Conservation (phyloP, 1,139 yeast species). For the Kodamaea alishanica region DNA sequence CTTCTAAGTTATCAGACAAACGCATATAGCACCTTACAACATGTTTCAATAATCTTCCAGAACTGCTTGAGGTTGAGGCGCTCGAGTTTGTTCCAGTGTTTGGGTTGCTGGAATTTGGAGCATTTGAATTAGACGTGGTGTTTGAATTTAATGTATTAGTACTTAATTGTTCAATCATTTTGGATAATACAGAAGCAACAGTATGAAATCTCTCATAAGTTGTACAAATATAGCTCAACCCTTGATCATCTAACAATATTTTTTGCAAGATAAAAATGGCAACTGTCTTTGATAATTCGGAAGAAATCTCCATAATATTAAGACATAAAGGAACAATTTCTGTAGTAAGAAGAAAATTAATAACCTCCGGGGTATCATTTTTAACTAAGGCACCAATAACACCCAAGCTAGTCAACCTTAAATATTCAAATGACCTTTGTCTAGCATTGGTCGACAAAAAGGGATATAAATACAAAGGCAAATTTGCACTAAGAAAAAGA, state of each 20-base stretch:
- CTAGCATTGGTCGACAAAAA: constrained; percentile 89
- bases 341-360: constrained; percentile 82
- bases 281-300: constrained; percentile 91
- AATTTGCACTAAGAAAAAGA: constrained; percentile 80
- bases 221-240: constrained; percentile 87
- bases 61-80: constrained; percentile 35
- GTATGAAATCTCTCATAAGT: constrained; percentile 94
- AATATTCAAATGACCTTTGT: constrained; percentile 88
- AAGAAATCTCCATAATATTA: constrained; percentile 92
- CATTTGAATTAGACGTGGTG: constrained; percentile 3
- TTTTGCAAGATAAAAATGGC: constrained; percentile 94
- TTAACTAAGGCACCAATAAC: constrained; percentile 96
- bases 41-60: constrained; percentile 85
- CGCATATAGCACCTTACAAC: constrained; percentile 92
- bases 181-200: constrained; percentile 80
- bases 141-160: constrained; percentile 42
- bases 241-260: constrained; percentile 86
- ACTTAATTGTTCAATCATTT: constrained; percentile 81
- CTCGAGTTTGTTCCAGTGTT: constrained; percentile 1
- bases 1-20: constrained; percentile 84
- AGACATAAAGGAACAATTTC: constrained; percentile 94
- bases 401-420: constrained; percentile 88
- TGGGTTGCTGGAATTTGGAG: constrained; percentile 11
- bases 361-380: constrained; percentile 93
- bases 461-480: constrained; percentile 89